phyloP scores from a whole-genome alignment of 2,329 filamentous ascomycete species.

The Scytalidium sp. region DNA sequence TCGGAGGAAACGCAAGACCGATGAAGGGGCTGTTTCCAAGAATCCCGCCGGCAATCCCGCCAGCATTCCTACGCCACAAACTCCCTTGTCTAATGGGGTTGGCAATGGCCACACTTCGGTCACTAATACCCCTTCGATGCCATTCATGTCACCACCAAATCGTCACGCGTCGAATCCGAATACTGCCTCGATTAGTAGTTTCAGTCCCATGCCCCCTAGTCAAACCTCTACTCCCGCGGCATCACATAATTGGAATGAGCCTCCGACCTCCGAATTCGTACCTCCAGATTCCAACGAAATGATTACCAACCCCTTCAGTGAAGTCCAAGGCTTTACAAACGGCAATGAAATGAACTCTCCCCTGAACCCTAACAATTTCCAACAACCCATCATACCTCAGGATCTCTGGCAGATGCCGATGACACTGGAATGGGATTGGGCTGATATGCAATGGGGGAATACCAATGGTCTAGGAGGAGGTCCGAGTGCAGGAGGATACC shows the following conservation, averaged over 20 bases:
- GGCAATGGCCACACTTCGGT: slow-evolving; percentile 27
- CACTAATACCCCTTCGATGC: slow-evolving; percentile 5
- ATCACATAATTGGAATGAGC: background rate
- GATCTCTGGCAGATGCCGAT: slow-evolving; percentile 96
- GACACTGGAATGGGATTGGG: slow-evolving; percentile 80
- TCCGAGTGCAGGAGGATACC: slow-evolving; percentile 41
- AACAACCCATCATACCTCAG: slow-evolving; percentile 86
- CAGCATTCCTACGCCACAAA: slow-evolving; percentile 16
- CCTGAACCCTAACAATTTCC: slow-evolving; percentile 49
- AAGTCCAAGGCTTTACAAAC: slow-evolving; percentile 21
- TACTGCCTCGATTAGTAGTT: slow-evolving; percentile 16
- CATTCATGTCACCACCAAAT: too few species aligned
- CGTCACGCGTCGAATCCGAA: slow-evolving; percentile 5
- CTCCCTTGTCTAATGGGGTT: slow-evolving; percentile 17
- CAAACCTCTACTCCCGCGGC: background rate
- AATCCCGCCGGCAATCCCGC: slow-evolving; percentile 7
- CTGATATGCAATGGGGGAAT: slow-evolving; percentile 61
- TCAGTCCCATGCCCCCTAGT: slow-evolving; percentile 16
- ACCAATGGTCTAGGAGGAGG: background rate
- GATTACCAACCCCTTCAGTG: slow-evolving; percentile 17
- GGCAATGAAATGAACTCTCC: slow-evolving; percentile 26
- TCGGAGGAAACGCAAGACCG: slow-evolving; percentile 80
- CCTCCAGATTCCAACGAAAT: background rate
- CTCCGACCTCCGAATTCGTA: background rate
- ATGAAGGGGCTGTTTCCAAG: slow-evolving; percentile 38